phyloP scores from a whole-genome alignment of 768 basidiomycete species.

The Hypholoma sublateritium region DNA sequence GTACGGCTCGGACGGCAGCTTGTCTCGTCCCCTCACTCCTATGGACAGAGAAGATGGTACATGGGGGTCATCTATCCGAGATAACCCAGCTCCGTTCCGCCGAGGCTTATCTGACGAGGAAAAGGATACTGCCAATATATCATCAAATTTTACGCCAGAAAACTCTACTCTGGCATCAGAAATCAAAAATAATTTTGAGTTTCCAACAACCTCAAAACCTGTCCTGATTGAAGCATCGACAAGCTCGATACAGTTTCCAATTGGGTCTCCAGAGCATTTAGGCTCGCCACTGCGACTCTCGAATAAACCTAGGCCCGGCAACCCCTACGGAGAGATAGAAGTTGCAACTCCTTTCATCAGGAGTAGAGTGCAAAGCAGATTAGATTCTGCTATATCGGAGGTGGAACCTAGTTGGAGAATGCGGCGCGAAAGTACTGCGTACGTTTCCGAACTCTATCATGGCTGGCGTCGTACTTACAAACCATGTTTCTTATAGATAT shows the following conservation, averaged over 20 bases:
- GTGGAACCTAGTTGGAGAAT: constrained; percentile 83
- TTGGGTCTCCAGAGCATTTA: constrained; percentile 72
- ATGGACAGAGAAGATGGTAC: constrained; percentile 40
- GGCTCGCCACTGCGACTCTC: constrained; percentile 55
- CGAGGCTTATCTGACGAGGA: constrained; percentile 77
- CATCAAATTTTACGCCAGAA: constrained; percentile 41
- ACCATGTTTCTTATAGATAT: constrained; percentile 47
- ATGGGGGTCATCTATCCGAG: constrained; percentile 45
- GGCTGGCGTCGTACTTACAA: constrained; percentile 4
- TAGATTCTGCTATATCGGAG: constrained; percentile 49
- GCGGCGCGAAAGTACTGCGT: constrained; percentile 89
- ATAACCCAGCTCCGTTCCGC: constrained; percentile 74
- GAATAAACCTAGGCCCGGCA: constrained; percentile 55
- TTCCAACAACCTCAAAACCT: constrained; percentile 50
- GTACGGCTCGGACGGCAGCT: constrained; percentile 54
- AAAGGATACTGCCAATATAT: constrained; percentile 49
- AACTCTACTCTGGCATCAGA: constrained; percentile 44
- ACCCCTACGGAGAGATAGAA: constrained; percentile 74
- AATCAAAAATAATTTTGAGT: constrained; percentile 54
- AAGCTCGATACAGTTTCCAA: constrained; percentile 81
- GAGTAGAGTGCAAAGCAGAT: constrained; percentile 79
- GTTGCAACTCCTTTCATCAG: constrained; percentile 76
- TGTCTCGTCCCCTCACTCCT: constrained; percentile 55
- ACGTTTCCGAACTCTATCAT: constrained; percentile 28
- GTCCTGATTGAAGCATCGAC: constrained; percentile 48